Evolutionary conservation across 371 early-diverging fungal species (phyloP).

Genomic region (Thermomucor indicae-seudaticae): DNA sequence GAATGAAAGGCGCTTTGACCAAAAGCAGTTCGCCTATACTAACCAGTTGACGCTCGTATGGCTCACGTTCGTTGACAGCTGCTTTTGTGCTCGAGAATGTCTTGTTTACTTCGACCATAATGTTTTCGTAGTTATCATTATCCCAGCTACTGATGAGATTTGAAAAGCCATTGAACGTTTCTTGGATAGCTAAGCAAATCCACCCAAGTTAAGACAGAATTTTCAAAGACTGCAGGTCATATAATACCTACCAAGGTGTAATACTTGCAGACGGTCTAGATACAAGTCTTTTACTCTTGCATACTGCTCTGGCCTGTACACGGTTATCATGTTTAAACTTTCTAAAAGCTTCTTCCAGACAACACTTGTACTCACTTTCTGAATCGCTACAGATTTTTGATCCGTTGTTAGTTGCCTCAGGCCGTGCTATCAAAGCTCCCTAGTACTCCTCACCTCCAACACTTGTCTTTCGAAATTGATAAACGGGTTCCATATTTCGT

Average conservation of each 20-base stretch:
- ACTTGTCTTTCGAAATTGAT: conserved; percentile 47
- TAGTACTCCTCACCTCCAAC: conserved; percentile 19
- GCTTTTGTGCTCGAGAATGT: conserved; percentile 43
- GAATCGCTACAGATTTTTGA: too few relatives aligned
- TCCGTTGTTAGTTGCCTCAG: too few relatives aligned
- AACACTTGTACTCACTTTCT: too few relatives aligned
- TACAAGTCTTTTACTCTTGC: conserved; percentile 31
- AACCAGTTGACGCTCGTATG: conserved; percentile 52
- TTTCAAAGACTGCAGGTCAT: not conserved
- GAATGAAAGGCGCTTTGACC: not conserved
- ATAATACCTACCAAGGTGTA: conserved; percentile 42
- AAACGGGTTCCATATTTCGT: conserved; percentile 52
- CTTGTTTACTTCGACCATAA: conserved; percentile 51
- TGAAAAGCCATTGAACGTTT: conserved; percentile 66
- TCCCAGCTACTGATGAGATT: conserved; percentile 55
- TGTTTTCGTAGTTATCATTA: conserved; percentile 53
- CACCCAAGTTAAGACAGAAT: not conserved
- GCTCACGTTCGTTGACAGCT: conserved; percentile 44
- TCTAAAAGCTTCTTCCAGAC: too few relatives aligned
- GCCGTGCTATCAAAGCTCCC: too few relatives aligned
- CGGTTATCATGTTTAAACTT: too few relatives aligned
- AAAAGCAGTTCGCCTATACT: not conserved
- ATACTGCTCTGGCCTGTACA: conserved; percentile 15
- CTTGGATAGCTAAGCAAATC: conserved; percentile 36
- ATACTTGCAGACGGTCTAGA: conserved; percentile 38